Evolutionary conservation across 352 stramenopile genomes (phyloP).

Genomic region (Peronospora destructor): DNA sequence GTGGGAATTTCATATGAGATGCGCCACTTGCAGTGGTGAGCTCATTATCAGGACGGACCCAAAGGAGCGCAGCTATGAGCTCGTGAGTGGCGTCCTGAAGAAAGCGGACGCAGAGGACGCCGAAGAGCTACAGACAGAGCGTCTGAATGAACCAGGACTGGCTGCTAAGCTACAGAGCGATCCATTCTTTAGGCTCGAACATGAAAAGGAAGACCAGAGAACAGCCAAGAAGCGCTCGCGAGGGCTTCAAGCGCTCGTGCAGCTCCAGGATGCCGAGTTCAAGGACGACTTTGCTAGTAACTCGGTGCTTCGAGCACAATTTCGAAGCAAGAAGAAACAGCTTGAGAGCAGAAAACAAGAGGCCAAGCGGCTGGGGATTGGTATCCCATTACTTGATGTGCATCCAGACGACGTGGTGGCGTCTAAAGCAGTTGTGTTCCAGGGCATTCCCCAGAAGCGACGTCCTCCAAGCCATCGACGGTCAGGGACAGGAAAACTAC

Average conservation of each 20-base stretch:
- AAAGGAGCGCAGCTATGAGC: constrained; percentile 83
- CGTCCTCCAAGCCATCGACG: not conserved
- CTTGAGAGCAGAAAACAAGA: constrained; percentile 32
- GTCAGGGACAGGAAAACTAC: constrained; percentile 1
- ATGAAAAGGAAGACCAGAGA: constrained; percentile 64
- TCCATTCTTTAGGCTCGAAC: constrained; percentile 71
- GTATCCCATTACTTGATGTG: constrained; percentile 55
- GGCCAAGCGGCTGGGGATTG: constrained; percentile 39
- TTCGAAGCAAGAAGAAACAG: constrained; percentile 57
- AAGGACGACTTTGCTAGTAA: constrained; percentile 74
- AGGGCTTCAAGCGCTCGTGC: constrained; percentile 46
- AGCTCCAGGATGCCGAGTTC: constrained; percentile 54
- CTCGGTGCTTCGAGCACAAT: constrained; percentile 37
- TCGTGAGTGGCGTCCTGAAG: constrained; percentile 84
- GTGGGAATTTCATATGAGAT: constrained; percentile 94
- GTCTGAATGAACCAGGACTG: constrained; percentile 50
- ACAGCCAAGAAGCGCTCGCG: constrained; percentile 37
- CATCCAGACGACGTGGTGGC: constrained; percentile 46
- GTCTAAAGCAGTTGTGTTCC: constrained; percentile 55
- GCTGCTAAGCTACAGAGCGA: constrained; percentile 38
- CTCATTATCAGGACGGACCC: constrained; percentile 96
- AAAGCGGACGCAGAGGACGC: constrained; percentile 65
- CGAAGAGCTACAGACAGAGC: constrained; percentile 37
- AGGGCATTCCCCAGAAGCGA: constrained; percentile 37
- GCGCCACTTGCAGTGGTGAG: constrained; percentile 76